Evolutionary conservation across 257 asterid species (phyloP), one percentile per base, ranked within the genome.

Genomic region (Linderniella brevidens): DNA sequence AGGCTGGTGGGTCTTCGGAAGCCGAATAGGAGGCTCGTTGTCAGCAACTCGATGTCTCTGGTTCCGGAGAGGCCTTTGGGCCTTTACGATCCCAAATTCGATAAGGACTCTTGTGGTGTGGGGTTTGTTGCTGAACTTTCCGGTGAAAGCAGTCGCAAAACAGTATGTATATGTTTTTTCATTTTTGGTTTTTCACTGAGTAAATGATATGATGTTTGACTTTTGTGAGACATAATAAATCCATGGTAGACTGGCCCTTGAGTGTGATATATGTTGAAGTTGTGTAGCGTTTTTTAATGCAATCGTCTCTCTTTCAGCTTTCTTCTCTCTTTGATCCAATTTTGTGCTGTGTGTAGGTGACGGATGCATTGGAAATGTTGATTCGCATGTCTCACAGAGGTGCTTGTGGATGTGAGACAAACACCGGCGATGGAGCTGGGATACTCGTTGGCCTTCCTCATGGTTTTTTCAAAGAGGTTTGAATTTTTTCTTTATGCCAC

Each of bases 361-460:
- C 94, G 37, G 96, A 90, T 73, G 94, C 99, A 37, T 52, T 90
- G 25, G 99, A 90, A 70, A 90, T 85, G 99, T 68, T 90, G 66
- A 78, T 85, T 41, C 70, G 99, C 54, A 90, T 90, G 99, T 13
- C 94, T 4, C 99, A 90, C 37, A 77, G 99, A 61, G 99, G 99
- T 8, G 99, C 99, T 10, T 90, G 99, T 67, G 99, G 99, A 8
- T 90, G 99, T 45, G 99, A 90, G 79, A 55, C 83, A 0, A 90
- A 90, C 64, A 90, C 99, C n/a, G 99, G 99, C 29, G 99, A 90
- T 63, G 99, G 99, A 13, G 99, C 99, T 55, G 99, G 99, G 35
- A 90, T 90, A 69, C 94, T 90, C 41, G 99, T 90, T 18, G 99
- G 77, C 44, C 78, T 90, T 67, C 92, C 99, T 53, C 93, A 85